Base-by-base conservation (phyloP, 192 early-diverging fungal species). In the Irineochytrium annulatum region DNA sequence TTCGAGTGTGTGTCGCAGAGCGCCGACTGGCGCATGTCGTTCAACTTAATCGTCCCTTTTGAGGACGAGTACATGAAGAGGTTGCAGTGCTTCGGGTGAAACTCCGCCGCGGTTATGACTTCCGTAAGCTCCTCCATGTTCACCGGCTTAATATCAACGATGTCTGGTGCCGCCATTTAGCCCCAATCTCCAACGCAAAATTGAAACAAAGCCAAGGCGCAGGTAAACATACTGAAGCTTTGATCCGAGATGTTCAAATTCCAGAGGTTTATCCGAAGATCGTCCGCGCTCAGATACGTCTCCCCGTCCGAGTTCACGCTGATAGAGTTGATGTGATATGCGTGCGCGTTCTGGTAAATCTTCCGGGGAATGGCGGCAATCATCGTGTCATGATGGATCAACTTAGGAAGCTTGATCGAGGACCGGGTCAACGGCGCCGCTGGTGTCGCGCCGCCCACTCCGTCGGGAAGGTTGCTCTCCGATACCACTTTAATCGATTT, bases 41-140 rank as follows among this genome's bases (percentile, higher is more conserved):
- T 91, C 55, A 99, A 73, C 71, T 96, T 95, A 76, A 99, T 95
- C 8, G 89, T 93, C 6, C 96, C 96, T 65, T 95, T 99, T 76
- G 92, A 95, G 81, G 91, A 96, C 67, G 91, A 93, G 80, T 97
- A 99, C 86, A 93, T 91, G 71, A 99, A 97, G 52, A 94, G 70
- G 77, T 97, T 96, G 83, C 97, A 99, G 60, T 93, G 89, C 29
- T 66, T 51, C 0, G 96, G 96, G 67, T 99, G 94, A 77, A 99
- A 99, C 76, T 97, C 94, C 33, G 94, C 92, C 0, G 92, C 90
- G 22, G 96, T 99, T 69, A 99, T 99, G 64, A 99, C 96, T 70
- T 99, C 94, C 24, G 94, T 97, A 63, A 99, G 69, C 60, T 99
- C 94, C 65, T 99, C 96, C 96, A 99, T 99, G 67, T 97, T 97